Evolutionary conservation across 805 yeast species (phyloP).

Genomic region (Ogataea henricii): DNA sequence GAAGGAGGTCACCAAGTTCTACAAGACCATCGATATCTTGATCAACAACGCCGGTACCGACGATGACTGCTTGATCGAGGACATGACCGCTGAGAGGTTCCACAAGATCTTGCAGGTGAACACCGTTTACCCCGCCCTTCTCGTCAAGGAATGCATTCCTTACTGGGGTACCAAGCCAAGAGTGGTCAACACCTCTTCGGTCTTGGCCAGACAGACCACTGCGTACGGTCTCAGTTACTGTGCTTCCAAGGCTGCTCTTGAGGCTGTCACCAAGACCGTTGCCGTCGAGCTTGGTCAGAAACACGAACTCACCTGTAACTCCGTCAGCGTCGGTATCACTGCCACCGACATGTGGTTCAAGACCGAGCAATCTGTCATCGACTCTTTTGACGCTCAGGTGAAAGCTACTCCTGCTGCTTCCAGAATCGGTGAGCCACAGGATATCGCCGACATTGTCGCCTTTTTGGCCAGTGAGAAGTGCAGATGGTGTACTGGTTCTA

Average conservation of each 20-base stretch:
- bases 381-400: conserved; percentile 11
- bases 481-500: conserved; percentile 22
- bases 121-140: conserved; percentile 8
- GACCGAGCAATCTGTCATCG: conserved; percentile 16
- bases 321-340: conserved; percentile 19
- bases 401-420: conserved; percentile 20
- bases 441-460: conserved; percentile 22
- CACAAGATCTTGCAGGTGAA: conserved; percentile 16
- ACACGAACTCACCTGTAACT: conserved; percentile 18
- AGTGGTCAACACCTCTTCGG: conserved; percentile 17
- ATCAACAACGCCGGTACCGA: conserved; percentile 26
- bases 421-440: conserved; percentile 24
- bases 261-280: conserved; percentile 16
- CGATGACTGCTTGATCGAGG: conserved; percentile 11
- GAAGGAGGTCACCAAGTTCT: conserved; percentile 10
- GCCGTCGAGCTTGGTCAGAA: conserved; percentile 23
- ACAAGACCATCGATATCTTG: conserved; percentile 18
- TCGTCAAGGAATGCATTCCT: conserved; percentile 14
- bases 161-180: conserved; percentile 17
- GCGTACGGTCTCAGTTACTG: conserved; percentile 11
- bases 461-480: conserved; percentile 19
- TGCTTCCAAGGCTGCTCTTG: conserved; percentile 23
- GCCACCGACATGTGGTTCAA: conserved; percentile 21
- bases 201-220: conserved; percentile 16
- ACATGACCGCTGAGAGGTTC: conserved; percentile 8